Percentiles rank a stretch among this genome's conserved stretches.
phyloP scores from a whole-genome alignment of 441 rosid genomes.

The Daphne laureola region DNA sequence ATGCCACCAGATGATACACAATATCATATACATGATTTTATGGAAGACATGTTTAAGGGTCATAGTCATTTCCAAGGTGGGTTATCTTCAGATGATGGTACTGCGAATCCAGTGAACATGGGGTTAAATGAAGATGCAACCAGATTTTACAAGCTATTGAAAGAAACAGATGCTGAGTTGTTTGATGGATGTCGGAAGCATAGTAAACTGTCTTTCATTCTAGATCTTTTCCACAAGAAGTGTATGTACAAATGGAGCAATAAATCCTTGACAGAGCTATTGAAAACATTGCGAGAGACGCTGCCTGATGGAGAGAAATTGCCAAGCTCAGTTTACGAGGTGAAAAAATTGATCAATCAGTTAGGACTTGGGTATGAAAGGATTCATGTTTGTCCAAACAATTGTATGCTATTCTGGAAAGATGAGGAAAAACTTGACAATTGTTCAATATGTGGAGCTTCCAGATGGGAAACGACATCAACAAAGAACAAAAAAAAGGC shows the following conservation, averaged over 20 bases:
- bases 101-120: no score
- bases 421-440: not conserved
- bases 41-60: no score
- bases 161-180: constrained; percentile 4
- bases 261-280: not conserved
- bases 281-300: not conserved
- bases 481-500: not conserved
- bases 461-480: not conserved
- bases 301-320: not conserved
- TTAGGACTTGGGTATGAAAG: not conserved
- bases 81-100: no score
- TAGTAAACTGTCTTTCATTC: constrained; percentile 5
- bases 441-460: not conserved
- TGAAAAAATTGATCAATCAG: constrained; percentile 1
- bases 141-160: not conserved
- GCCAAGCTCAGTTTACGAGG: constrained; percentile 8
- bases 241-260: constrained; percentile 11
- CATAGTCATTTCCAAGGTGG: no score
- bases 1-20: no score
- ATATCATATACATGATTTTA: no score
- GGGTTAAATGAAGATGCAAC: no score
- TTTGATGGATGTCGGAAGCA: constrained; percentile 1
- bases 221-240: constrained; percentile 9
- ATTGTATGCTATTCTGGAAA: not conserved
- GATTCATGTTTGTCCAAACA: not conserved